Evolutionary conservation across 2,329 filamentous ascomycete genomes (phyloP), one percentile per base, ranked within the genome.

Genomic region (Talaromyces amestolkiae): DNA sequence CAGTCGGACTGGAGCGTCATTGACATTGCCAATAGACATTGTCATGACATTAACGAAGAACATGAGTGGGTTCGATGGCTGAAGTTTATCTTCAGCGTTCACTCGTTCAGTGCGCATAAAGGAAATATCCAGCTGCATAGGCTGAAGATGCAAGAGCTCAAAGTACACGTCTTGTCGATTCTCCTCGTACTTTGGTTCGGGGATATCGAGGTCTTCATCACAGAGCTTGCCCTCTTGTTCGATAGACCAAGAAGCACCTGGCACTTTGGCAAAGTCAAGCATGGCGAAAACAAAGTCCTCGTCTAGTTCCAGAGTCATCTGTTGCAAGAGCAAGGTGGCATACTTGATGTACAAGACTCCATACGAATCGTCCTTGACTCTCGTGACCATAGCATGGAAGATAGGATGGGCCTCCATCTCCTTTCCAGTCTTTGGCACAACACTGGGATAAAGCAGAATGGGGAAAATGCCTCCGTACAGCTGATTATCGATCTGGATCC

Each of bases 401-500:
- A 96, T 98, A 0, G 95, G 95, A 78, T 98, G 95, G 0, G 93
- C 90, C 69, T 98, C 95, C 75, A 97, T 95, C 77, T 99, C 95
- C 74, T 95, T 93, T 41, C 92, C 93, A 69, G 93, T 95, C 84
- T 98, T 98, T 0, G 95, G 94, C 17, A 99, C 95, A 10, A 99
- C 95, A 78, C 93, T 97, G 6, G 95, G 95, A 76, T 99, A 99
- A 65, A 99, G 84, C 35, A 99, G 88, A 80, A 99, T 96, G 0
- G 95, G 95, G 84, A 99, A 99, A 71, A 99, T 93, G 31, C 96
- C 95, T 33, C 96, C 96, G 73, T 99, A 99, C 15, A 99, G 86
- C 77, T 99, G 95, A 72, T 99, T 99, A 79, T 99, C 95, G 71
- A 99, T 91, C 78, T 99, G 95, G 33, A 99, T 95, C 96, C 96